These are phyloP conservation scores for Daldinia bambusicola DNA, from an alignment of 495 filamentous ascomycete species.

Conservation along the genomic window DNA sequence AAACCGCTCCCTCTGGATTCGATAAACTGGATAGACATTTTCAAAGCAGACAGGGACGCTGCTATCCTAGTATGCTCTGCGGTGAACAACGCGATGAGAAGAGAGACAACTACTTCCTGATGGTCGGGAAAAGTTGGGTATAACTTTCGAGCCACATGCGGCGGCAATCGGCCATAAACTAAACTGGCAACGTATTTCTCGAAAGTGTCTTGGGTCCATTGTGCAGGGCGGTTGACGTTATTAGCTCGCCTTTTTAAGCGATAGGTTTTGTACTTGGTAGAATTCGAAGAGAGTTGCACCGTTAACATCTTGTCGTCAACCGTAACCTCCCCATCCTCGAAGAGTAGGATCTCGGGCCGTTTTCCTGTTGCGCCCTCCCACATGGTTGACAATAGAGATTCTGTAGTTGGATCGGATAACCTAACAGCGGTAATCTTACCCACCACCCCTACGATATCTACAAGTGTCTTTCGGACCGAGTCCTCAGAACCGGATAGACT, in stretches of 20 bases:
- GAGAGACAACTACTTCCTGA: constrained; percentile 41
- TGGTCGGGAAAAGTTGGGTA: constrained; percentile 45
- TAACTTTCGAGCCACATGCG: constrained; percentile 36
- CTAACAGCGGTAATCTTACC: constrained; percentile 39
- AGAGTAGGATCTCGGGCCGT: constrained; percentile 19
- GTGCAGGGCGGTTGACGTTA: constrained; percentile 45
- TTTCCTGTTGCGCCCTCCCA: constrained; percentile 11
- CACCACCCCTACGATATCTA: constrained; percentile 34
- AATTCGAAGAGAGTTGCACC: constrained; percentile 8
- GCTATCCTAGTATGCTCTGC: constrained; percentile 30
- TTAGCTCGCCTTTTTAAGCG: constrained; percentile 40
- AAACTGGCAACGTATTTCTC: constrained; percentile 50
- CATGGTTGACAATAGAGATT: constrained; percentile 11
- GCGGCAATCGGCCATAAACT: constrained; percentile 42
- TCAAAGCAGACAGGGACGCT: constrained; percentile 49
- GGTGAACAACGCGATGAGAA: constrained; percentile 48
- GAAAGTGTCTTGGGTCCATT: constrained; percentile 53
- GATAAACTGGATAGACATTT: constrained; percentile 53
- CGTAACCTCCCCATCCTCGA: constrained; percentile 14
- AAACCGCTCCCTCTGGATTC: constrained; percentile 30
- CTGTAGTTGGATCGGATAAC: constrained; percentile 21
- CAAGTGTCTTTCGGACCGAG: constrained; percentile 36
- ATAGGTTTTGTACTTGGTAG: constrained; percentile 32
- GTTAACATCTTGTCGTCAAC: constrained; percentile 36
- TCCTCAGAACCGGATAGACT: constrained; percentile 35